Conservation (phyloP, 2,329 filamentous ascomycete genomes). For the Purpureocillium lavendulum region DNA sequence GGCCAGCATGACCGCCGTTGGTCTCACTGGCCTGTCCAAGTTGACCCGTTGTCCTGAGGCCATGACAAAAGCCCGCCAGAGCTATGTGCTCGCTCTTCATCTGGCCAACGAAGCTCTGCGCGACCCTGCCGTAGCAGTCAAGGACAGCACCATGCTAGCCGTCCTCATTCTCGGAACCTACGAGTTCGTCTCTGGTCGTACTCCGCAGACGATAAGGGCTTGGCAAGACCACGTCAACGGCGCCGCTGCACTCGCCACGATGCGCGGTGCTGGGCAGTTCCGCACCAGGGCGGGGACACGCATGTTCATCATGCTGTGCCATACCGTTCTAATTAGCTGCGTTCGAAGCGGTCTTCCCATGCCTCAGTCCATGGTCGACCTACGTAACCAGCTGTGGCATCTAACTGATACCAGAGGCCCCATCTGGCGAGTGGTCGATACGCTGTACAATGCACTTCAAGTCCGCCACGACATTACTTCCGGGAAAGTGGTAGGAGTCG, state of each 20-base stretch:
- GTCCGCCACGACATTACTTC: slow-evolving; percentile 37
- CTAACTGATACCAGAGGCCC: slow-evolving; percentile 27
- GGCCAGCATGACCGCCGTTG: slow-evolving; percentile 46
- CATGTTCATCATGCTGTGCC: slow-evolving; percentile 46
- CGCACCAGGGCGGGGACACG: slow-evolving; percentile 33
- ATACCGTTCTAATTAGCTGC: slow-evolving; percentile 43
- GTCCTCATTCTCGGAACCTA: slow-evolving; percentile 47
- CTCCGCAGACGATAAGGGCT: slow-evolving; percentile 35
- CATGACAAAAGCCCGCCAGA: slow-evolving; percentile 38
- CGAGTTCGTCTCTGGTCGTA: slow-evolving; percentile 42
- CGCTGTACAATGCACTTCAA: slow-evolving; percentile 36
- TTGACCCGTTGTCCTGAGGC: slow-evolving; percentile 31
- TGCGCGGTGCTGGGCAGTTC: slow-evolving; percentile 41
- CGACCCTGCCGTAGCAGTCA: slow-evolving; percentile 31
- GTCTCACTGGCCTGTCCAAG: slow-evolving; percentile 42
- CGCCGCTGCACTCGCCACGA: slow-evolving; percentile 38
- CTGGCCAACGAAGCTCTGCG: slow-evolving; percentile 41
- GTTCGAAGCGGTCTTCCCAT: slow-evolving; percentile 39
- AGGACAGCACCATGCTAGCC: slow-evolving; percentile 43
- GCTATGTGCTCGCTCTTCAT: slow-evolving; percentile 42
- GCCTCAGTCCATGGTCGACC: slow-evolving; percentile 36
- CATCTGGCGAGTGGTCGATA: slow-evolving; percentile 32
- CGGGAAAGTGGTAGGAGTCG: slow-evolving; percentile 24
- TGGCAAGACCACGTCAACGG: slow-evolving; percentile 47
- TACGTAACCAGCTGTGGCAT: slow-evolving; percentile 32